Evolutionary conservation across 495 filamentous ascomycete genomes (phyloP).

Genomic region (Neurospora sp.): DNA sequence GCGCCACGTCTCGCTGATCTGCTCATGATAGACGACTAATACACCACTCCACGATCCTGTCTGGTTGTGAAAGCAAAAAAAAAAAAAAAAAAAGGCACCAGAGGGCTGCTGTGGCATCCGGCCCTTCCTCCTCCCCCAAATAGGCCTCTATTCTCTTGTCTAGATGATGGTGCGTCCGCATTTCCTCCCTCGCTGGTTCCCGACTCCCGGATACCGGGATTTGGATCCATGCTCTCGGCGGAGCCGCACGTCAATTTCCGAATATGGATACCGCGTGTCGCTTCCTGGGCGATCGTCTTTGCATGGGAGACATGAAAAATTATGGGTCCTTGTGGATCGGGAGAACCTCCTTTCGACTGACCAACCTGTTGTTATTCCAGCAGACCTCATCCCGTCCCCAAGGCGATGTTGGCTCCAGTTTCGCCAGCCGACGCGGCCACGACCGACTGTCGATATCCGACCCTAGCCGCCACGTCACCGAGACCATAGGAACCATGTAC

Average conservation of each 20-base stretch:
- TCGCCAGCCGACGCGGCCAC: slow-evolving; percentile 46
- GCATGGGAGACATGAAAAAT: slow-evolving; percentile 6
- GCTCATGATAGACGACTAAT: slow-evolving; percentile 30
- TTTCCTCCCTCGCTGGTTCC: not conserved
- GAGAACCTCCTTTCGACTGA: slow-evolving; percentile 12
- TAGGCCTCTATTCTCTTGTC: slow-evolving; percentile 2
- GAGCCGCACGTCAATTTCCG: slow-evolving; percentile 2
- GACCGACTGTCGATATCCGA: slow-evolving; percentile 49
- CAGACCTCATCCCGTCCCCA: slow-evolving; percentile 47
- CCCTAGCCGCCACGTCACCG: slow-evolving; percentile 88
- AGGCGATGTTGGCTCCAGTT: slow-evolving; percentile 41
- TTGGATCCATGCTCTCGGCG: slow-evolving; percentile 7
- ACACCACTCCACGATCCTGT: slow-evolving; percentile 6
- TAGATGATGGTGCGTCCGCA: slow-evolving; percentile 28
- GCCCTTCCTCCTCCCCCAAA: slow-evolving; percentile 14
- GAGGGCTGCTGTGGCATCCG: slow-evolving; percentile 15
- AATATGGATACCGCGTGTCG: slow-evolving; percentile 8
- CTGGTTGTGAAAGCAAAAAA: slow-evolving; percentile 7
- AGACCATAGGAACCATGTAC: slow-evolving; percentile 95
- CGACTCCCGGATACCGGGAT: slow-evolving; percentile 2
- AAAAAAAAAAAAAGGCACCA: slow-evolving; percentile 15
- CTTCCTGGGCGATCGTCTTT: slow-evolving; percentile 2
- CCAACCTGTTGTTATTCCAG: slow-evolving; percentile 4
- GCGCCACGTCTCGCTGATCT: slow-evolving; percentile 1
- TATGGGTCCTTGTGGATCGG: slow-evolving; percentile 24